Base-by-base conservation (phyloP, 768 basidiomycete species). In the Melanogaster broomeanus region DNA sequence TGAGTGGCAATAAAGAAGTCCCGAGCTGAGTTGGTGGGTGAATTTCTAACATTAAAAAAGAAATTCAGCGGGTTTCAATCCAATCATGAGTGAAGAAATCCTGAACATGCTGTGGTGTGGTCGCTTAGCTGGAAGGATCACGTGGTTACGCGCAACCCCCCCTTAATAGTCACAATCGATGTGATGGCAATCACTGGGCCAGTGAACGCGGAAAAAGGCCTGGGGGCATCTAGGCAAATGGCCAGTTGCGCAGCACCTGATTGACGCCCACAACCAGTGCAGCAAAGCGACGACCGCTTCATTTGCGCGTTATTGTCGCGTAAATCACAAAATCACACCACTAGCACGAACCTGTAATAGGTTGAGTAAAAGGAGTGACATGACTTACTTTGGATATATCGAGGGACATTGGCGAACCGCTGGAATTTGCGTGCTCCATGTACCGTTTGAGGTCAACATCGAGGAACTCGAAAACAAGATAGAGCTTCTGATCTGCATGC, bases 361-460 rank as follows among this genome's bases (percentile, higher is more conserved):
- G 41, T 28, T 12, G 8, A 31, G 21, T 42, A 43, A 31, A 30
- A 12, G 27, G 24, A 42, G 18, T 49, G n/a, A 42, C 28, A 40
- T 25, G 25, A 58, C 87, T 64, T 62, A 93, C 95, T 86, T 95
- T 93, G 71, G 87, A 85, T 56, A 88, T 83, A 27, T 81, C 80
- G 42, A 79, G 75, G 19, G 83, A 76, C 56, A 98, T 85, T 37
- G 91, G 90, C 35, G 80, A 82, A 51, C 86, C 82, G 45, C 73
- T 74, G 64, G 79, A 82, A 66, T 81, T 94, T 45, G 87, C 85
- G 33, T 84, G 84, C 67, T 98, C 97, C 83, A 98, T 98, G 72
- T 95, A 99, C 30, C 90, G 82, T 71, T 99, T 99, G 56, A 99
- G 74, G 72, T 99, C 97, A 51, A 95, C 87, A 65, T 99, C 95